Evolutionary conservation across 2,329 filamentous ascomycete species (phyloP).

Genomic region (Botryotinia narcissicola): DNA sequence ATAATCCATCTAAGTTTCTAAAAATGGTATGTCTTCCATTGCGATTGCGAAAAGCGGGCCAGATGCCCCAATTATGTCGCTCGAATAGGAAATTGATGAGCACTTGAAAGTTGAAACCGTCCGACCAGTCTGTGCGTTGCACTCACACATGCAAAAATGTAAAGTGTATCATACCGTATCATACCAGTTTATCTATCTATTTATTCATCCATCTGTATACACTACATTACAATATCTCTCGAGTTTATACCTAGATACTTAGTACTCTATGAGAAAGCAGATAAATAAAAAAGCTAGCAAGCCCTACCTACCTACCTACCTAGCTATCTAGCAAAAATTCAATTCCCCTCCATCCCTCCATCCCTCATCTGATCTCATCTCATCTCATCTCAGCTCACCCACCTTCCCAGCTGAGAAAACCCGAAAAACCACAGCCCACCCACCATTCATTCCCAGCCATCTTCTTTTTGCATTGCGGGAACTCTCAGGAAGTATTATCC

Average conservation of each 20-base stretch:
- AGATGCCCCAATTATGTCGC: not conserved
- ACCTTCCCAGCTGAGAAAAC: constrained; percentile 1
- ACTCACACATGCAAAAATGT: no score
- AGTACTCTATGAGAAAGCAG: not conserved
- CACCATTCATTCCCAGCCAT: constrained; percentile 15
- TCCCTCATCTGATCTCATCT: no score
- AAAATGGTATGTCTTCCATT: not conserved
- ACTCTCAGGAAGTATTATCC: not conserved
- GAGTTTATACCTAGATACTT: not conserved
- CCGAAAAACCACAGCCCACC: not conserved
- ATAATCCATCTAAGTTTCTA: not conserved
- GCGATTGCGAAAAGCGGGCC: not conserved
- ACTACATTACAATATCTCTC: not conserved
- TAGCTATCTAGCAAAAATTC: not conserved
- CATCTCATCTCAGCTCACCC: no score
- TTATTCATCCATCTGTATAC: not conserved
- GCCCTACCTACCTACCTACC: no score
- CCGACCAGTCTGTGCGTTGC: not conserved
- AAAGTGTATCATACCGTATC: not conserved
- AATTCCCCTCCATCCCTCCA: not conserved
- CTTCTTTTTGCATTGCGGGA: not conserved
- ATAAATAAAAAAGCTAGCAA: not conserved
- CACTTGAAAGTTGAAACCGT: not conserved
- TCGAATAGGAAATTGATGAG: not conserved
- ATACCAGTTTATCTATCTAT: not conserved